Evolutionary conservation across 2,329 filamentous ascomycete species (phyloP).

Genomic region (Ceratocystiopsis sp.): DNA sequence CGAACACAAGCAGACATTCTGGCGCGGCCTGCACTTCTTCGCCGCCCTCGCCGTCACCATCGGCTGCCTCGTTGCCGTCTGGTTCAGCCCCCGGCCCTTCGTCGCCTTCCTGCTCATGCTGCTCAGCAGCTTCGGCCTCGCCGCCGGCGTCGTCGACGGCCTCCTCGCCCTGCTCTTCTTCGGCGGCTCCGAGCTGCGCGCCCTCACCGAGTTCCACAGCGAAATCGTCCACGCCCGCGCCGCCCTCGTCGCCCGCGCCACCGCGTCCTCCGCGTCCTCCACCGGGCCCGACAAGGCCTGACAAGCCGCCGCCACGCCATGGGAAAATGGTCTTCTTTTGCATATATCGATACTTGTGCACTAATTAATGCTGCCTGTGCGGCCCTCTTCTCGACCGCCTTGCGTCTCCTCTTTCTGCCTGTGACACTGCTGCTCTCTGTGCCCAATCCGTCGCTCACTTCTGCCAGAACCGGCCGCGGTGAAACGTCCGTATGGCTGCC

Average conservation of each 20-base stretch:
- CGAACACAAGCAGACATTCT: conserved; percentile 53
- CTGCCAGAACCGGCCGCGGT: too few species aligned
- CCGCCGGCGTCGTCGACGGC: conserved; percentile 64
- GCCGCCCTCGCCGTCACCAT: conserved; percentile 48
- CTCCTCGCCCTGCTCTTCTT: conserved; percentile 79
- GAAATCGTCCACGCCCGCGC: conserved; percentile 59
- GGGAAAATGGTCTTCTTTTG: too few species aligned
- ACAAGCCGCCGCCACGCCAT: too few species aligned
- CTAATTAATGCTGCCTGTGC: too few species aligned
- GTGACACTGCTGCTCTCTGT: too few species aligned
- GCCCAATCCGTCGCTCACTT: too few species aligned
- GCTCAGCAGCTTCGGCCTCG: conserved; percentile 59
- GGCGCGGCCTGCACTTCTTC: conserved; percentile 60
- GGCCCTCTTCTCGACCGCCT: too few species aligned
- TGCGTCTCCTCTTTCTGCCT: too few species aligned
- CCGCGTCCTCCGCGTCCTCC: too few species aligned
- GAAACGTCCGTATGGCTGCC: too few species aligned
- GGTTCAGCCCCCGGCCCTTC: conserved; percentile 59
- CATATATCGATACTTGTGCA: too few species aligned
- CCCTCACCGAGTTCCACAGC: conserved; percentile 83
- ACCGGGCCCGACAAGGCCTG: too few species aligned
- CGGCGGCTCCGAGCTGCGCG: conserved; percentile 55
- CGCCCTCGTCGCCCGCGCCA: conserved; percentile 14
- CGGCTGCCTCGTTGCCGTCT: conserved; percentile 63
- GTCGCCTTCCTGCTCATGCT: conserved; percentile 69